Evolutionary conservation across 768 basidiomycete species (phyloP), one percentile per base, ranked within the genome.

Genomic region (Pleurotus tuber-regium): DNA sequence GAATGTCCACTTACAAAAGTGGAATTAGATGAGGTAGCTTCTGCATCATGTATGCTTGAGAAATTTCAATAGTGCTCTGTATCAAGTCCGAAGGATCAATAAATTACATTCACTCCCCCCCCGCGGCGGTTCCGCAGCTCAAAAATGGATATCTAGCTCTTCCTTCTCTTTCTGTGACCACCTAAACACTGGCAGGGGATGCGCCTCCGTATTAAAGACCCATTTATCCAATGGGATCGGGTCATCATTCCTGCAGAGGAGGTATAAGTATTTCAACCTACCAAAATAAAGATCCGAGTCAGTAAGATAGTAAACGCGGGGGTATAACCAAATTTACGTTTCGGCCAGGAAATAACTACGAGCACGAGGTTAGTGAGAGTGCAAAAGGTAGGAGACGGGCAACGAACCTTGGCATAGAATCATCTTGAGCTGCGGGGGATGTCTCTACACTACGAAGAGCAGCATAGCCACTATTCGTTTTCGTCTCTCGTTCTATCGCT

Each of bases 401-500:
- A n/a, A 62, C 78, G 51, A 35, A 86, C 87, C 87, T 89, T n/a
- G 89, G 88, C 86, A 89, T 89, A 18, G 72, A 70, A 57, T 90
- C 78, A 26, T 62, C 62, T 59, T 73, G 66, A 8, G 56, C 43
- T 1, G 73, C 69, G 14, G 72, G 68, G 1, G 64, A 57, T 14
- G 58, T 48, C 23, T 80, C 74, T 11, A 87, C 86, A 9, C 71
- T 65, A 46, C 59, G 57, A 38, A 89, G 64, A 54, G 70, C 80
- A 1, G 86, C 79, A 58, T 87, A 91, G 14, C 86, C 88, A 31
- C 65, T 69, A 1, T 67, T 54, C 1, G 82, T 85, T 63, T 76
- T 82, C 12, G 85, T 73, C 55, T 83, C 71, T 25, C 68, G 71
- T 63, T 86, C 78, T 21, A 91, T 76, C 2, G 86, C 80, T 55